A percentile compares a stretch with the other conserved stretches of the same genome.
phyloP scores from a whole-genome alignment of 202 grass and related monocot species.

The Brachypodium distachyon region DNA sequence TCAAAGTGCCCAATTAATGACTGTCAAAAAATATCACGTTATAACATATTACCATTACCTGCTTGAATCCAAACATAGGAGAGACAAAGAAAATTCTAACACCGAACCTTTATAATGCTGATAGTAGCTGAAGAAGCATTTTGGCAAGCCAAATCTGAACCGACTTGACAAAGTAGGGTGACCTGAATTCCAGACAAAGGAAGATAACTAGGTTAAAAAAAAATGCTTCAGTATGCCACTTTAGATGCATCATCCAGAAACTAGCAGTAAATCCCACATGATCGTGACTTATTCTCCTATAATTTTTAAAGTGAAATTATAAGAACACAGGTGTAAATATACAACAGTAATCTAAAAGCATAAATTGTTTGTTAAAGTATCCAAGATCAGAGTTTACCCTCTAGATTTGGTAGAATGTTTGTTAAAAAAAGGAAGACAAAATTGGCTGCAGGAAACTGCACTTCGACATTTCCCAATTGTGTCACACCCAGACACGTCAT shows the following conservation, averaged over 20 bases:
- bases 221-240: constrained; percentile 17
- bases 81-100: constrained; percentile 3
- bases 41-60: not conserved
- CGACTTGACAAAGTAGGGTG: constrained; percentile 91
- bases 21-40: constrained; percentile 40
- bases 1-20: constrained; percentile 99
- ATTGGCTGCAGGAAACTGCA: not conserved
- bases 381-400: not conserved
- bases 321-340: not conserved
- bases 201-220: constrained; percentile 13
- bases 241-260: not conserved
- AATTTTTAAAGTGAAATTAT: constrained; percentile 1
- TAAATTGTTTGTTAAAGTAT: not conserved
- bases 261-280: not conserved
- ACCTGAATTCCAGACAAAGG: constrained; percentile 46
- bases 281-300: not conserved
- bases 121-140: constrained; percentile 67
- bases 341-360: constrained; percentile 5
- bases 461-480: not conserved
- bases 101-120: constrained; percentile 85
- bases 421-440: not conserved
- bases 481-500: not conserved
- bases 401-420: not conserved
- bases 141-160: constrained; percentile 54
- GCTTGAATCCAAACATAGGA: constrained; percentile 7